Base-by-base conservation (phyloP, 306 rosid species). In the Sphenostylis stenocarpa region DNA sequence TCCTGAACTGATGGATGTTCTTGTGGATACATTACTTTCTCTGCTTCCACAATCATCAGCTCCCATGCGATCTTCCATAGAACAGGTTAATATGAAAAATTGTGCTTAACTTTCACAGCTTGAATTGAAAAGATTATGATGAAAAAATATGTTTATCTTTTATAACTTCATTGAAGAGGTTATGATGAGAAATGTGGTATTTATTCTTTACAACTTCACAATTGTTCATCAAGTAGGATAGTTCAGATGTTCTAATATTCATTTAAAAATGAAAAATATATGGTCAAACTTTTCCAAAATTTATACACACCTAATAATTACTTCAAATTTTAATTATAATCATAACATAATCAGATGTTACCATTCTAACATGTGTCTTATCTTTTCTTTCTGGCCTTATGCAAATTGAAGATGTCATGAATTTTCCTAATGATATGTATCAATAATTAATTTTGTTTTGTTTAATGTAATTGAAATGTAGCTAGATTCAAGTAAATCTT, bases 1-100 rank as follows among this genome's bases (percentile, higher is more conserved):
- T 11, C 97, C 97, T 48, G 87, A 88, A 56, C 81, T 89, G 78
- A 89, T 89, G 91, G 97, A 95, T 52, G 99, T 92, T 88, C 96
- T 95, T 69, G 90, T 92, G 76, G 99, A 95, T 81, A 92, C 99
- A 19, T 84, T 91, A 81, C 99, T 92, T n/a, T 92, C 96, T 34
- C 81, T 92, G 84, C 90, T 95, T 72, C 99, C 97, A 52, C 90
- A 92, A 85, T 90, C 99, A 72, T 87, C 99, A 36, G 88, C 90
- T 68, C 94, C 94, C 39, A 81, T 89, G 94, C 90, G 96, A 67
- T 80, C 97, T 78, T 86, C 98, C 63, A 95, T 92, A 56, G 99
- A 95, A 85, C 99, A 90, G 99, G 99, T 92, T 19, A 67, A 80
- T 34, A 71, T 60, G 47, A 56, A 56, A 43, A 76, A 19, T 26